Base-by-base conservation (phyloP, 2,329 filamentous ascomycete genomes). In the Cryphonectria radicalis region DNA sequence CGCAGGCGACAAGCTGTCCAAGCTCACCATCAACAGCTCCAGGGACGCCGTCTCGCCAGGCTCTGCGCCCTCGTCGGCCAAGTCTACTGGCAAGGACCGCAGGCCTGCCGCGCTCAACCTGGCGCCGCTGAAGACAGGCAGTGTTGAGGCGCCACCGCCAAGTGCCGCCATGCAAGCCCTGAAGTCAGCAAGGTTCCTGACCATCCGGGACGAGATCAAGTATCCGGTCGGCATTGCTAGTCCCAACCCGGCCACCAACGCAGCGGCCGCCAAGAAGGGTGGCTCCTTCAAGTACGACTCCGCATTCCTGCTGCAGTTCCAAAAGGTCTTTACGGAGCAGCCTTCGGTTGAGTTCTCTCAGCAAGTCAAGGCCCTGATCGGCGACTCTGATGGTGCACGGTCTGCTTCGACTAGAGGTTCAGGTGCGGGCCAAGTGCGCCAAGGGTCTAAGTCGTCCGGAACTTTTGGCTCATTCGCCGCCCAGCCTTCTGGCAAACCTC, bases 291-390 rank as follows among this genome's bases (percentile, higher is more conserved):
- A 97, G 81, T 99, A 99, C 82, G 94, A 98, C 83, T 93, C 95
- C 77, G 91, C 92, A 77, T 99, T 99, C 86, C 85, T 99, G 83
- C 87, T 99, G 42, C 96, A 99, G 80, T 99, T 99, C 87, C 93
- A 98, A 84, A 89, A 89, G 77, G 94, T 97, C 28, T 99, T 98
- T 84, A 97, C 94, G 74, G 96, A 99, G 85, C 97, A 98, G 84
- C 96, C 96, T 19, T 97, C 94, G 0, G 82, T 95, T 60, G 95
- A 98, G 79, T 99, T 97, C 89, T 93, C 97, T 79, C 87, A 91
- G 75, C 95, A 96, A 78, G 91, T 99, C 87, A 95, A 88, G 91
- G 92, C 83, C 87, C 92, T 85, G 81, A 91, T 99, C 75, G 95
- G 95, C 71, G 95, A 97, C 75, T 85, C 86, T 53, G 90, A 92